phyloP scores from a whole-genome alignment of 805 yeast genomes.

The Candida insectalens region DNA sequence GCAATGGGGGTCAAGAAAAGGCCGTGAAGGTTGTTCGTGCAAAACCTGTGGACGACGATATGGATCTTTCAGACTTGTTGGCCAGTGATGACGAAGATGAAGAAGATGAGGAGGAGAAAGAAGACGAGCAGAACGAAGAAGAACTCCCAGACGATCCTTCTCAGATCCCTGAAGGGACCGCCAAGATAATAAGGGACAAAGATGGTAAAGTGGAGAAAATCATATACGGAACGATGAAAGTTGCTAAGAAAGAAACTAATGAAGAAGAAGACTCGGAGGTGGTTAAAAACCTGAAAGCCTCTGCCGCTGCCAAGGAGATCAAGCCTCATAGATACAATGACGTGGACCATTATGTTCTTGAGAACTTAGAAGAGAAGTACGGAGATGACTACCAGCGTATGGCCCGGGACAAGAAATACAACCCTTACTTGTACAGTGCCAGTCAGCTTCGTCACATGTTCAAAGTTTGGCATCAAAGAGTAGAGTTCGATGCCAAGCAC shows the following conservation, averaged over 20 bases:
- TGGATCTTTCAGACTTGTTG: conserved; percentile 22
- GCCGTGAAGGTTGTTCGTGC: conserved; percentile 30
- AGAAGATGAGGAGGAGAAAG: conserved; percentile 27
- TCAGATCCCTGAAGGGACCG: conserved; percentile 70
- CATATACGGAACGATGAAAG: conserved; percentile 56
- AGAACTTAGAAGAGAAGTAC: conserved; percentile 55
- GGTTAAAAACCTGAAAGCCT: conserved; percentile 21
- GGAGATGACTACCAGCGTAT: conserved; percentile 84
- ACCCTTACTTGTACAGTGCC: conserved; percentile 73
- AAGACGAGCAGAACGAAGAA: conserved; percentile 23
- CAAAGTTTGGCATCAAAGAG: conserved; percentile 45
- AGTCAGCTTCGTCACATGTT: conserved; percentile 75
- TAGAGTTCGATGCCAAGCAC: no score
- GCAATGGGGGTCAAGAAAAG: conserved; percentile 78
- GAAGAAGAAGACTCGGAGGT: conserved; percentile 13
- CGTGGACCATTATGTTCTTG: conserved; percentile 70
- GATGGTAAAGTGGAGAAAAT: conserved; percentile 58
- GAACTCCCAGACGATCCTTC: conserved; percentile 38
- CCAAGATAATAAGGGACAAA: conserved; percentile 62
- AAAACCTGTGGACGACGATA: conserved; percentile 8
- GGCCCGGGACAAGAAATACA: conserved; percentile 87
- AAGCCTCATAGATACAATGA: conserved; percentile 43
- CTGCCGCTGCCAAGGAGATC: conserved; percentile 46
- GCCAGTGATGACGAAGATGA: conserved; percentile 15
- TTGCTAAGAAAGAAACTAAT: neutral